Conservation (phyloP, 352 stramenopile genomes). For the Thraustochytrium sp. region DNA sequence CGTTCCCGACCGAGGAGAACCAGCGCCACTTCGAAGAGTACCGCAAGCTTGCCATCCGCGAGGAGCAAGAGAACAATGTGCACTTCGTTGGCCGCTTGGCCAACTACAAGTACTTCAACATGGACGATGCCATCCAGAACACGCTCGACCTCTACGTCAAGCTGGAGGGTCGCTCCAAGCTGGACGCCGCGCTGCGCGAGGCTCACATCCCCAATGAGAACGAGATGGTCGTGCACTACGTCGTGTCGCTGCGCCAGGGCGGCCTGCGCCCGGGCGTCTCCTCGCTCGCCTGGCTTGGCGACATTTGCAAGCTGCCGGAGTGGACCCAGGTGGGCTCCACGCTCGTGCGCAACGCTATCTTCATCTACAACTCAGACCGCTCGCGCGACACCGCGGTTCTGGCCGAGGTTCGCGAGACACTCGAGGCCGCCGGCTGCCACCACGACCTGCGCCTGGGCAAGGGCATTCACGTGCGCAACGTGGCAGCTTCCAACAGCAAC, state of each 20-base stretch:
- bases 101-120: slow-evolving; percentile 76
- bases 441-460: not conserved
- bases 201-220: not conserved
- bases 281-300: not conserved
- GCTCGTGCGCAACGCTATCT: not conserved
- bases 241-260: not conserved
- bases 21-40: slow-evolving; percentile 60
- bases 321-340: not conserved
- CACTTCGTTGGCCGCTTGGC: slow-evolving; percentile 63
- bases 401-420: not conserved
- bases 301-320: not conserved
- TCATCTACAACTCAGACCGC: slow-evolving; percentile 7
- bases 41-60: slow-evolving; percentile 54
- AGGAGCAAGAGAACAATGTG: slow-evolving; percentile 53
- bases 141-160: slow-evolving; percentile 57
- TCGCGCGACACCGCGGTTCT: not conserved
- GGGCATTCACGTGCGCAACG: not conserved
- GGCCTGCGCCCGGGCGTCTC: not conserved
- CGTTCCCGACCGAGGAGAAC: slow-evolving; percentile 37
- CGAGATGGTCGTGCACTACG: not conserved
- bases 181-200: not conserved
- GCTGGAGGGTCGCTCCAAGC: not conserved
- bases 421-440: not conserved
- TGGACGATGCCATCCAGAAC: slow-evolving; percentile 67
- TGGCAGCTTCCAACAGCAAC: not conserved